These are phyloP conservation scores for Metarhizium album DNA, from an alignment of 2,329 filamentous ascomycete genomes.

Conservation along the genomic window DNA sequence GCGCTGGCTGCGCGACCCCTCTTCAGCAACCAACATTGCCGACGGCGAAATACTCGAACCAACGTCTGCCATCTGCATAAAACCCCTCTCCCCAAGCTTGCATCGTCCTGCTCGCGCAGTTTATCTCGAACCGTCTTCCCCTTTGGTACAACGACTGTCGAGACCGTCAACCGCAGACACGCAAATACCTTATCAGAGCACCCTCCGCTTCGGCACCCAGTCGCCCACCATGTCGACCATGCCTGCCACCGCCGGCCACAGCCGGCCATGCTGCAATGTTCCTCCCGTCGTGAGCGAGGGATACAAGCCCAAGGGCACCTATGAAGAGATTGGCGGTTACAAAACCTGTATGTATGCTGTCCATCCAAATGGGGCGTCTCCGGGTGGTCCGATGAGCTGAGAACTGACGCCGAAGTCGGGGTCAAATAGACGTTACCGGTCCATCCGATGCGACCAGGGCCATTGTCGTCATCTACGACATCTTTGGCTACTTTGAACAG, in stretches of 20 bases:
- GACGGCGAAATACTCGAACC: not conserved
- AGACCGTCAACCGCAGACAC: not conserved
- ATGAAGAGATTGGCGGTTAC: constrained; percentile 43
- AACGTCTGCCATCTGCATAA: not conserved
- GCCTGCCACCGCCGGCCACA: constrained; percentile 42
- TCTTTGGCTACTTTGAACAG: constrained; percentile 61
- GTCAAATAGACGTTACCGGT: constrained; percentile 33
- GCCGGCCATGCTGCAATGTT: constrained; percentile 46
- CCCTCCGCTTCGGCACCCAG: constrained; percentile 14
- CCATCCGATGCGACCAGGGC: constrained; percentile 42
- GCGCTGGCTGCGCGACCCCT: too few relatives aligned
- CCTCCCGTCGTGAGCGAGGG: constrained; percentile 45
- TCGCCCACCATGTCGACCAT: constrained; percentile 34
- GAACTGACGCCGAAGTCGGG: not conserved
- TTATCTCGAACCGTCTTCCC: not conserved
- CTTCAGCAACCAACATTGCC: not conserved
- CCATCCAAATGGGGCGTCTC: not conserved
- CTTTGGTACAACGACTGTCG: not conserved
- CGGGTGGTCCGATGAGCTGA: not conserved
- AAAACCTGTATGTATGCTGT: constrained; percentile 33
- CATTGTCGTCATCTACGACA: constrained; percentile 53
- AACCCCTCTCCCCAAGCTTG: not conserved
- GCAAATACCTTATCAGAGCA: not conserved
- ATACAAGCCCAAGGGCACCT: constrained; percentile 45
- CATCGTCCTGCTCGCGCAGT: not conserved